Conservation (phyloP, 106 monocot genomes). For the Allium cepa region DNA sequence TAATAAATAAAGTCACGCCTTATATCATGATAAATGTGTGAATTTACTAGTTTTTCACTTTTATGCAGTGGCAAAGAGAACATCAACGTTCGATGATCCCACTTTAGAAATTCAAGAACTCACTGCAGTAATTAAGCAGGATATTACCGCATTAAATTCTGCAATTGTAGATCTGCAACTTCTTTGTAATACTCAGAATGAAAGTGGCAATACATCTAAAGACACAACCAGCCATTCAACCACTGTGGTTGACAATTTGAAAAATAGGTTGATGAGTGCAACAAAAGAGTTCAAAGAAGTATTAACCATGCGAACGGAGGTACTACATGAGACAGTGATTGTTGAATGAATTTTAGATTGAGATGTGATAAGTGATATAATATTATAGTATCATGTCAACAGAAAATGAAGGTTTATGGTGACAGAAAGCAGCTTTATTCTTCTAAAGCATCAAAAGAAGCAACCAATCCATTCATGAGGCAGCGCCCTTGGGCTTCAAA, state of each 20-base stretch:
- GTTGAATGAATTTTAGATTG: too few species aligned
- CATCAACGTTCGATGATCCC: slow-evolving; percentile 85
- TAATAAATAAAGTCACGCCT: too few species aligned
- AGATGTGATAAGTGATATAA: not conserved
- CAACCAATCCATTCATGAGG: slow-evolving; percentile 75
- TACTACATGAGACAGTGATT: not conserved
- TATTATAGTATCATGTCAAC: slow-evolving; percentile 1
- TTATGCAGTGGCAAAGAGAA: slow-evolving; percentile 91
- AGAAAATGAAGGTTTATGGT: slow-evolving; percentile 91
- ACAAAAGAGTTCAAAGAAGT: slow-evolving; percentile 96
- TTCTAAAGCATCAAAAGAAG: slow-evolving; percentile 49
- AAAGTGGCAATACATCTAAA: slow-evolving; percentile 57
- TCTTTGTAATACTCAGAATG: slow-evolving; percentile 75
- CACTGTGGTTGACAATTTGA: slow-evolving; percentile 84
- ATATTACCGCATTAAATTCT: slow-evolving; percentile 78
- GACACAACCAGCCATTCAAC: slow-evolving; percentile 84
- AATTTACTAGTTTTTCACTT: too few species aligned
- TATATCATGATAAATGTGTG: too few species aligned
- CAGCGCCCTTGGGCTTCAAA: slow-evolving; percentile 65
- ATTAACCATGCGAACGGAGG: slow-evolving; percentile 80
- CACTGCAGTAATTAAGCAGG: slow-evolving; percentile 87
- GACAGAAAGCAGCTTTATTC: slow-evolving; percentile 78
- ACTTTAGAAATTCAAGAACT: slow-evolving; percentile 85
- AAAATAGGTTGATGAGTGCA: slow-evolving; percentile 85
- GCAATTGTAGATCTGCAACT: slow-evolving; percentile 85